Base-by-base conservation (phyloP, 1,284 basidiomycete species). In the Trichosporon ovoides region DNA sequence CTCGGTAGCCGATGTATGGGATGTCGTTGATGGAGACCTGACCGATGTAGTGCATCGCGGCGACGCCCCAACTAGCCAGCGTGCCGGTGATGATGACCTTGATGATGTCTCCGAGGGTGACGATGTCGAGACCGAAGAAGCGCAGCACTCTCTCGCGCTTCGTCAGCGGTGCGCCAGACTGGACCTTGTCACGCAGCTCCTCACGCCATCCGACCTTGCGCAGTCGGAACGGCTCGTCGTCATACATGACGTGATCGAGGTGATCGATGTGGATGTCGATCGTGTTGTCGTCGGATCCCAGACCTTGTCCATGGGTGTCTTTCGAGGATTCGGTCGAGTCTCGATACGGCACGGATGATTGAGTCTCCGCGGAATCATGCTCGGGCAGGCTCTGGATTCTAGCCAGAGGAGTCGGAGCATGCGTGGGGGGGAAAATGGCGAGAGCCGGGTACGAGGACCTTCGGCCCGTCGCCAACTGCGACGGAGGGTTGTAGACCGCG, bases 21-120 rank as follows among this genome's bases (percentile, higher is more conserved):
- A 80, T 74, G 35, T 71, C 74, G 35, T 67, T 71, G 68, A 80
- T 79, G 9, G 77, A 77, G 16, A 73, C 63, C 67, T 80, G 79
- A 14, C 79, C 79, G 60, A 80, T 74, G 63, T 80, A 80, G 63
- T 80, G 79, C 79, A 80, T 80, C 4, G 68, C 77, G 4, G 73
- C 77, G 18, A 80, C 76, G 10, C 79, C 79, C 46, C 76, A 75
- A 0, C 79, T 79, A 36, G 77, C 77, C 4, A 78, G 66, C 10
- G 74, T 70, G 9, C 79, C 79, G 0, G 78, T 76, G 28, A 74
- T 56, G 16, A 77, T 58, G 28, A 80, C 73, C 68, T 78, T 80
- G 48, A 70, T 43, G 4, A 78, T 66, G 52, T 79, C 78, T 9
- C 60, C 59, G 7, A 58, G 50, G 0, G 78, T 79, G 12, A 79